Conservation (phyloP, 805 yeast genomes). For the Saccharomycopsis capsularis region DNA sequence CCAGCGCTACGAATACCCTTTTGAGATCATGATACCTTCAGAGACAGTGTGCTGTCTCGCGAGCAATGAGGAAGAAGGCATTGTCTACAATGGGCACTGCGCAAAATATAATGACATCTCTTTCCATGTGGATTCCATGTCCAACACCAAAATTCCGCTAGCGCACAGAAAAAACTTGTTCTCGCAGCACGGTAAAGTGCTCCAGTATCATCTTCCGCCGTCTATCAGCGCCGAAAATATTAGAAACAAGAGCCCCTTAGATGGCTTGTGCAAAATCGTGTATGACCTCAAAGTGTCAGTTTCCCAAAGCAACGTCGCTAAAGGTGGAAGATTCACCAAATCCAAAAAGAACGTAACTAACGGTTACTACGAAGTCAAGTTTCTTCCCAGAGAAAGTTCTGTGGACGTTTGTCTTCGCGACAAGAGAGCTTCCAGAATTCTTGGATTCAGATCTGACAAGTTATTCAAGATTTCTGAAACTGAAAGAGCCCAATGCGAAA, state of each 20-base stretch:
- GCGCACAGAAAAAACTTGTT: slow-evolving; percentile 5
- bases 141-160: slow-evolving; percentile 2
- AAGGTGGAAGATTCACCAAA: background rate
- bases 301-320: background rate
- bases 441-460: slow-evolving; percentile 57
- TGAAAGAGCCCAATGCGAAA: background rate
- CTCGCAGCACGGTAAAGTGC: background rate
- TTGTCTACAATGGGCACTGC: background rate
- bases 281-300: slow-evolving; percentile 7
- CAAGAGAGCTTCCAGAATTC: background rate
- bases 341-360: background rate
- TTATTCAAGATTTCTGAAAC: slow-evolving; percentile 65
- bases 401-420: slow-evolving; percentile 10
- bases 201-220: slow-evolving; percentile 14
- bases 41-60: slow-evolving; percentile 11
- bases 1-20: background rate
- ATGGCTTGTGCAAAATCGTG: slow-evolving; percentile 1
- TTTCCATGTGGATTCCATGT: slow-evolving; percentile 9
- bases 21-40: slow-evolving; percentile 12
- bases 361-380: slow-evolving; percentile 10
- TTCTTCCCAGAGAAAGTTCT: slow-evolving; percentile 14
- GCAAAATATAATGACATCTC: no score
- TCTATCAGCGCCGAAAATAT: background rate
- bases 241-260: background rate
- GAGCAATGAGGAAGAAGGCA: background rate